Evolutionary conservation across 139 green algal genomes (phyloP), one percentile per base, ranked within the genome.

Genomic region (Micractinium sp.): DNA sequence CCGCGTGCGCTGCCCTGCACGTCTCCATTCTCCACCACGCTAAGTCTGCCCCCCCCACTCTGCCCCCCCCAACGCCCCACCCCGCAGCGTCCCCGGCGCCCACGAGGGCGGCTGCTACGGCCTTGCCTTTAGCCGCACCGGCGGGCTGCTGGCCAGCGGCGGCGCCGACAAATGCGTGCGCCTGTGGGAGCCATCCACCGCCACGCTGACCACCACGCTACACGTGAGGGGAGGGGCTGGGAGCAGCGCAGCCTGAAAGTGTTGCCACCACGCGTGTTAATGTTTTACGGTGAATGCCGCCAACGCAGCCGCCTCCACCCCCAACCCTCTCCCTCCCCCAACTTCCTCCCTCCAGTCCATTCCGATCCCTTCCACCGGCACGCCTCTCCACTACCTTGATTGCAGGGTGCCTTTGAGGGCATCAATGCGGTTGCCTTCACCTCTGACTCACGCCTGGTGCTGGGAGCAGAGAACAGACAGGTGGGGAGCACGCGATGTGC

Each of bases 81-180:
- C 60, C 12, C 82, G 83, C 67, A 85, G 60, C n/a, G 56, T 92
- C 15, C 63, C 89, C 23, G 60, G 39, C 27, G 89, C 91, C 0
- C 94, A 96, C 77, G 88, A 88, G n/a, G 94, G 93, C 66, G 94
- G 92, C 84, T 94, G 91, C 83, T 93, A 81, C 73, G 91, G 90
- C 31, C 86, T 95, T 47, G 92, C 93, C 29, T 91, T 94, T 63
- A 91, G 94, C 56, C 84, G 78, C 63, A 75, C 85, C 81, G 95
- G 95, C 20, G 85, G 82, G 39, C 85, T 93, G 60, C 88, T 96
- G 31, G 95, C 95, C 22, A 96, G 82, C 35, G 95, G 93, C 73
- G 95, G 95, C 2, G 88, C 91, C 1, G 94, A 97, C 92, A 94
- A 92, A 38, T 82, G 85, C 1, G 95, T 97, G 20, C 89, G 91